Base-by-base conservation (phyloP, 1,284 basidiomycete species). In the Naganishia liquefaciens region DNA sequence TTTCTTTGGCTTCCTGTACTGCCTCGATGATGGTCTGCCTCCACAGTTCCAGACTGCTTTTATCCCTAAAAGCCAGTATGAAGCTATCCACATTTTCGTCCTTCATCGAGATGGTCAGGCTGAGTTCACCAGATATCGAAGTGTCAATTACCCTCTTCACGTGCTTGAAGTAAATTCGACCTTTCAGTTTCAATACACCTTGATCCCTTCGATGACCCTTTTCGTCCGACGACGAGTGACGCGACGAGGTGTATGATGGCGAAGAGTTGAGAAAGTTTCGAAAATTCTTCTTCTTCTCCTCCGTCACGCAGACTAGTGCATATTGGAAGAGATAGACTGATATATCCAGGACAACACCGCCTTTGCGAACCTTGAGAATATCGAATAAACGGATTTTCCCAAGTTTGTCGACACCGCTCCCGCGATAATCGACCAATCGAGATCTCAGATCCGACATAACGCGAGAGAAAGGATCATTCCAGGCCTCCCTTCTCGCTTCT, bases 321-420 rank as follows among this genome's bases (percentile, higher is more conserved):
- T 97, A 91, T 73, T 89, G 88, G 85, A 97, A 98, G 46, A 99
- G 85, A 79, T 98, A 97, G 65, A 97, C 91, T 75, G 88, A 91
- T 77, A 95, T 94, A 75, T 95, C 91, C 63, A 91, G 86, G 28
- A 93, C 87, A 63, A 93, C 86, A 11, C 87, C 80, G 71, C 93
- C 92, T 64, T 94, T 88, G 53, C 93, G 85, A 47, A 98, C 92
- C 50, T 86, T 87, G 33, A 98, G 81, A 52, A 92, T 83, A 77
- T 97, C 93, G 77, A 93, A 96, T 83, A 97, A 90, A 70, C 89
- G 87, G 47, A 98, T 82, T 0, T 87, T 83, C 1, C 95, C 95
- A 42, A 98, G 86, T 25, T 77, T 75, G 54, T 90, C 89, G 15
- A 90, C 86, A 1, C 91, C 89, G 72, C 94, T 91, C 0, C 90